Evolutionary conservation across 192 early-diverging fungal genomes (phyloP), one percentile per base, ranked within the genome.

Genomic region (Rhizophagus sp.): DNA sequence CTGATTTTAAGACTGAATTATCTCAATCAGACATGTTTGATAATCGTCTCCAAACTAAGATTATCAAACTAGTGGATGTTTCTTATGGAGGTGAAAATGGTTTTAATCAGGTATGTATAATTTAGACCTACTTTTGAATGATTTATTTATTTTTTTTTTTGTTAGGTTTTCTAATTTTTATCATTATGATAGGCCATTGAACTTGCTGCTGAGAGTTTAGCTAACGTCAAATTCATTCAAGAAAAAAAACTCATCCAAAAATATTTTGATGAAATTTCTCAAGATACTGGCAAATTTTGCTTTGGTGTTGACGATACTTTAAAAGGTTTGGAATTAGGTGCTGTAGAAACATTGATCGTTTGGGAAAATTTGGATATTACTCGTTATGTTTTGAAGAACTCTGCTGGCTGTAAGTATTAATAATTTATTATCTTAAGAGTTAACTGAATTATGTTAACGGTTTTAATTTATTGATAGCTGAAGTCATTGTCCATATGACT

Each of bases 61-160:
- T 99, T 71, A 86, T 99, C 81, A 97, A 95, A 83, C 89, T 95
- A 74, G 95, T 99, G 9, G 98, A 99, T 82, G 98, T 99, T 30
- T 97, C 96, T 50, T 99, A 99, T 82, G 98, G 98, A 84, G 98
- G 98, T 71, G 98, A 98, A 86, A 98, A 98, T 88, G 98, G 98
- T 8, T 99, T 99, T 86, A 97, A 98, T 89, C 90, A 85, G 47
- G 78, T 70, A 79, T 64, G 30, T 30, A 6, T 33, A 11, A 74
- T 24, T 39, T 19, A 19, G 41, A 17, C 4, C 4, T 4, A 41
- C 39, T 41, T 22, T 41, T 3, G n/a, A 62, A 10, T 30, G 4
- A 15, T 62, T 30, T 30, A 30, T 30, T 30, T 30, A 30, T 30
- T 30, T 30, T 1, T 30, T 39, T 7, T 75, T 52, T 33, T n/a